Evolutionary conservation across 345 rosid species (phyloP), one percentile per base, ranked within the genome.

Genomic region (Eutrema japonicum): DNA sequence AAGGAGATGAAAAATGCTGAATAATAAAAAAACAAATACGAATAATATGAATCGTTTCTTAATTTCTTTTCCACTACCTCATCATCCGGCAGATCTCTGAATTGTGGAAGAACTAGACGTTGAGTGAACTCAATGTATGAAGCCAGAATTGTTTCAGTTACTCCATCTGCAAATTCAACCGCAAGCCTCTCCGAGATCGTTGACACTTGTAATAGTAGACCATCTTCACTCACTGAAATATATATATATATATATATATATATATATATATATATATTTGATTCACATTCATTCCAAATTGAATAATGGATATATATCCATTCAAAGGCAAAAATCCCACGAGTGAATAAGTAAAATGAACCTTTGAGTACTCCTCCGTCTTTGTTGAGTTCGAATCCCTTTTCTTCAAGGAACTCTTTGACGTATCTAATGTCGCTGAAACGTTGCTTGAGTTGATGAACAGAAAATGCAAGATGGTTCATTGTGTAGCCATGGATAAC

Each of bases 281-380:
- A 41, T 41, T 11, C 13, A 10, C 46, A 33, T 33, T 3, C 52
- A 29, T 42, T 29, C n/a, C 7, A 10, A 29, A 14, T n/a, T 41
- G 40, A 29, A 42, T 30, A 14, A 56, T 7, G 16, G 7, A 6
- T 12, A 68, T 3, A n/a, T 3, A 55, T 38, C 10, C 13, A 22
- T 2, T 10, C 0, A 22, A 22, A 22, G 22, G 22, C 22, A 22
- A 22, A 22, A 22, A 22, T 22, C 22, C 22, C 22, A 22, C 22
- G 22, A 22, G 8, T 33, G 43, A 32, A n/a, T 47, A 10, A 55
- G 41, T 43, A 26, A 36, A 35, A 0, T 13, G 60, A 70, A 93
- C 98, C 98, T 93, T 93, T 93, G 43, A 89, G 80, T 70, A 82
- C 64, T 59, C 94, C 94, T 40, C 94, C 98, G 59, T 93, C 94